Base-by-base conservation (phyloP, 129 eudicot species). In the Lactuca sativa region DNA sequence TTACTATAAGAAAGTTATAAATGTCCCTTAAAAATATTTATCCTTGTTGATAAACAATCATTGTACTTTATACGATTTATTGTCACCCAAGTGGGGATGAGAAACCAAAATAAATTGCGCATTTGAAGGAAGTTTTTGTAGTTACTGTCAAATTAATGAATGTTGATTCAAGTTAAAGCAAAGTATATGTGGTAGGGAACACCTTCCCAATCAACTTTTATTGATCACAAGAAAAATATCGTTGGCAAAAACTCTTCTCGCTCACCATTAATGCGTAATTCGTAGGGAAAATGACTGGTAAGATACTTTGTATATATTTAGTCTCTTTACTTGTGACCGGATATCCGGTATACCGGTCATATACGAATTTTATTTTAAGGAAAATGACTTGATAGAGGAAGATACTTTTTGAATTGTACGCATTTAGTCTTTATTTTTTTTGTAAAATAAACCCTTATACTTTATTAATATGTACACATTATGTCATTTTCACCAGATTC, bases 161-260 rank as follows among this genome's bases (percentile, higher is more conserved):
- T 0, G 74, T 75, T 66, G 74, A 75, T 59, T 75, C 53, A 51
- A 59, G 69, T 59, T 59, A 68, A 67, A 76, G 80, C 69, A 59
- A 76, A 68, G 74, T 34, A 12, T 14, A 66, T 52, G 59, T 37
- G 64, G 74, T 67, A 38, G 74, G 74, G 74, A 60, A 67, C 44
- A 15, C 47, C n/a, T 67, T 34, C 59, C 63, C 18, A 67, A 67
- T 68, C 74, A 68, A 51, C 62, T 44, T 54, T 59, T 68, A 11
- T 30, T 38, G 14, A 59, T 75, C 61, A 66, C 68, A 33, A 57
- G 17, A 51, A 37, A 7, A 8, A 33, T 17, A 36, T 11, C n/a
- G 15, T 52, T 53, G 37, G 6, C 9, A 53, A 11, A n/a, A 54
- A 43, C 30, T 64, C 56, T 56, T 15, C 64, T 41, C 17, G 8